Conservation (phyloP, 768 basidiomycete species). For the Mycena haematopus region DNA sequence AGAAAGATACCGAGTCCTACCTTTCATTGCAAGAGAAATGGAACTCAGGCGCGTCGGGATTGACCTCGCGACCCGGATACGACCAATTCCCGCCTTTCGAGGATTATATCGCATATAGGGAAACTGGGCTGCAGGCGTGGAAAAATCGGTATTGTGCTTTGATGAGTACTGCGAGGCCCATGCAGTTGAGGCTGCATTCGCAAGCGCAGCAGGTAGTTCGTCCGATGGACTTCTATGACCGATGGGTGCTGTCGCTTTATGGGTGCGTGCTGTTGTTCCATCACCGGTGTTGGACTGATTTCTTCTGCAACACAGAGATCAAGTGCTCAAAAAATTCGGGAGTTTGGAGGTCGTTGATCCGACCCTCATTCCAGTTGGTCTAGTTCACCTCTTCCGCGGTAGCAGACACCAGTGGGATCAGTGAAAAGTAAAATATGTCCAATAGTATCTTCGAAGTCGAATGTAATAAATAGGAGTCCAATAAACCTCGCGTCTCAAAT, state of each 20-base stretch:
- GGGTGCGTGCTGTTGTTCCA: conserved; percentile 7
- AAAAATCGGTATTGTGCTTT: conserved; percentile 1
- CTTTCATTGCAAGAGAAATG: conserved; percentile 1
- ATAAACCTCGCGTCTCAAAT: no score
- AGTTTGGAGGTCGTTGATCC: conserved; percentile 31
- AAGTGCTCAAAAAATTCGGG: conserved; percentile 32
- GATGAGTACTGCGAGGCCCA: conserved; percentile 15
- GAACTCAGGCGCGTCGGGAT: not conserved
- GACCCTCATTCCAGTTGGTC: conserved; percentile 33
- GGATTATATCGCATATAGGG: not conserved
- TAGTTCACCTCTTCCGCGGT: conserved; percentile 26
- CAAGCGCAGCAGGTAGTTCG: not conserved
- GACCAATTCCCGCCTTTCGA: conserved; percentile 17
- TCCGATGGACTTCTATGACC: conserved; percentile 24
- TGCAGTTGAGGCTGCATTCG: not conserved
- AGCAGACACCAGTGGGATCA: conserved; percentile 28
- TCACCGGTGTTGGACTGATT: not conserved
- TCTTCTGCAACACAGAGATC: conserved; percentile 6
- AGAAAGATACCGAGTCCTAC: conserved; percentile 20
- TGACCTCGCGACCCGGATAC: not conserved
- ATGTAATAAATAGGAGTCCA: no score
- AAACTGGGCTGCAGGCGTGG: conserved; percentile 9
- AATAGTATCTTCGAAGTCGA: no score
- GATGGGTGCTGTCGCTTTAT: conserved; percentile 31
- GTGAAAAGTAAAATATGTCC: conserved; percentile 13